A percentile compares a stretch with the other conserved stretches of the same genome.
Conservation (phyloP, 2,329 filamentous ascomycete species). For the Phoma sp. region DNA sequence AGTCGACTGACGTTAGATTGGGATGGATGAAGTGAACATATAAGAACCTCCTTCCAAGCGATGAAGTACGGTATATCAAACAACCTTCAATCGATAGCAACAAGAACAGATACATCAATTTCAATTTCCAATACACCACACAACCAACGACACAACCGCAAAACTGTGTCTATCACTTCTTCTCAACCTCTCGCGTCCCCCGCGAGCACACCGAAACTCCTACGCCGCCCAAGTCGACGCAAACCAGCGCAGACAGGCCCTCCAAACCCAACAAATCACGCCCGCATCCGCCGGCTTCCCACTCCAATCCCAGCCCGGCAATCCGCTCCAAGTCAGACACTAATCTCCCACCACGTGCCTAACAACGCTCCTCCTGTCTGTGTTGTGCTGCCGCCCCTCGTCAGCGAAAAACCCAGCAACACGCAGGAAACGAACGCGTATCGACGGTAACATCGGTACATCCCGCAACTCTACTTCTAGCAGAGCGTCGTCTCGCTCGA, state of each 20-base stretch:
- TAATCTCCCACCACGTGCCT: neutral
- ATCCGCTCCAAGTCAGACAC: neutral
- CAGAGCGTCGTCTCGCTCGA: neutral
- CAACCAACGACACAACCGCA: neutral
- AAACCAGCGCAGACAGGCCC: neutral
- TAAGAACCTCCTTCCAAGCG: neutral
- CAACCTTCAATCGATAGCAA: neutral
- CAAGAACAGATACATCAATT: neutral
- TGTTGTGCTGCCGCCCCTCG: neutral
- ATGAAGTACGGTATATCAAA: neutral
- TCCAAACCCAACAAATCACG: neutral
- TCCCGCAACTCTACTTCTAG: neutral
- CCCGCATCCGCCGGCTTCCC: neutral
- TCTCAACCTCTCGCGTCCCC: neutral
- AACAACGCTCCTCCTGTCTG: neutral
- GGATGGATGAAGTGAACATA: neutral
- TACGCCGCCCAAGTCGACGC: slow-evolving; percentile 2
- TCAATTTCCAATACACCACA: neutral
- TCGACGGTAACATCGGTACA: slow-evolving; percentile 6
- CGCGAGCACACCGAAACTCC: neutral
- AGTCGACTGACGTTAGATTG: neutral
- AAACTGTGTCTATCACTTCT: neutral
- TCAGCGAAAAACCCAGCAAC: neutral
- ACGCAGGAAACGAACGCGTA: neutral
- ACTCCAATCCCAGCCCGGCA: neutral